Evolutionary conservation across 2,329 filamentous ascomycete genomes (phyloP), one percentile per base, ranked within the genome.

Genomic region (Neophaeococcomyces mojaviensis): DNA sequence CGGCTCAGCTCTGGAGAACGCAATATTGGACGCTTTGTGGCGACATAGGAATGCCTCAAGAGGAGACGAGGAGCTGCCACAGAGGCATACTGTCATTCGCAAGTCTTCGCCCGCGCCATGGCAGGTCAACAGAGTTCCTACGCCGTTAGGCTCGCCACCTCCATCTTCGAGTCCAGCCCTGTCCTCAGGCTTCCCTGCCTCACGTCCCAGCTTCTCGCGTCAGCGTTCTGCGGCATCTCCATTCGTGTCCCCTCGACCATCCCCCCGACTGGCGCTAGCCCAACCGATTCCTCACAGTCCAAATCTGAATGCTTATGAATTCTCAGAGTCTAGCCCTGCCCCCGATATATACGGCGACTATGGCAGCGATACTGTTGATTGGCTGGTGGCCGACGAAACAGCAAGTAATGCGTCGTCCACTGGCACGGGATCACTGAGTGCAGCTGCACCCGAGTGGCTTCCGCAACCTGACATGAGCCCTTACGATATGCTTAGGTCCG

Each of bases 211-310:
- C 45, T 88, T 95, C 60, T 76, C 75, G 51, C 81, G 89, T 57
- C 56, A 58, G 39, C 53, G 47, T 39, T 57, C 56, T 13, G 49
- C 47, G 7, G 52, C 46, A 5, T 97, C 90, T 31, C 92, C 92
- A 1, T 97, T 97, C 65, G 88, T 86, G 31, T 97, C 90, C 8
- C 92, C 92, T 24, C 84, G 89, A 42, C 89, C 92, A 10, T 97
- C 90, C 12, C 92, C 92, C 24, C 82, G 90, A 53, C 80, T 97
- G 45, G 88, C 88, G 35, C 84, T 94, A 62, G 88, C 88, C 7
- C 90, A 87, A 39, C 92, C 92, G 42, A 95, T 97, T 58, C 92
- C 92, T 3, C 88, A 97, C 65, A 96, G 89, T 58, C 92, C 92
- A 32, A 94, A 79, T 61, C 69, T 97, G 53, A 96, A 94, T 68